Conservation (phyloP, 2,329 filamentous ascomycete genomes). For the Epichloe amarillans region DNA sequence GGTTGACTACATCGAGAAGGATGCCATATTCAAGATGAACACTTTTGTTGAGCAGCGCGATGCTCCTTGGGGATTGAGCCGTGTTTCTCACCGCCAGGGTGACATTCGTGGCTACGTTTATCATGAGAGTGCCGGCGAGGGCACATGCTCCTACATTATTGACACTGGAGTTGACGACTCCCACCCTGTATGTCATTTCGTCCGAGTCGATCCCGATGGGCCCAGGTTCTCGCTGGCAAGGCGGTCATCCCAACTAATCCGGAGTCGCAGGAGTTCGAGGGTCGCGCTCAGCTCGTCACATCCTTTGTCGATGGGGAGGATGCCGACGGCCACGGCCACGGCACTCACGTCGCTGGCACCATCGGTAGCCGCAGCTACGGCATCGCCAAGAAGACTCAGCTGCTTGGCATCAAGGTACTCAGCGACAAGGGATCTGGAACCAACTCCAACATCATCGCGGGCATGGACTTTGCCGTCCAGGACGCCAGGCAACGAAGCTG, state of each 20-base stretch:
- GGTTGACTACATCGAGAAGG: constrained; percentile 24
- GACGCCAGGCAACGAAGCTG: constrained; percentile 25
- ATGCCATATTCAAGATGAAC: constrained; percentile 16
- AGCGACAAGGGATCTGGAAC: constrained; percentile 17
- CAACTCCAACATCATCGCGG: constrained; percentile 30
- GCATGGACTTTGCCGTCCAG: constrained; percentile 29
- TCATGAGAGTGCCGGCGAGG: constrained; percentile 24
- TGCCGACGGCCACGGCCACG: constrained; percentile 15
- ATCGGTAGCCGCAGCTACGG: constrained; percentile 20
- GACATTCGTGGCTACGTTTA: constrained; percentile 22
- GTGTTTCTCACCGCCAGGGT: constrained; percentile 20
- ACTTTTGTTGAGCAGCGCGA: constrained; percentile 7
- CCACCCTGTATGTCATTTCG: constrained; percentile 24
- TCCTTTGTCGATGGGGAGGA: constrained; percentile 14
- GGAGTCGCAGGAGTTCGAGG: constrained; percentile 23
- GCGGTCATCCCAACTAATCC: constrained; percentile 13
- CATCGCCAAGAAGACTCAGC: constrained; percentile 28
- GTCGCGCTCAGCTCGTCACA: constrained; percentile 18
- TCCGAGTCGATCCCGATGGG: constrained; percentile 12
- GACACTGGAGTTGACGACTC: constrained; percentile 28
- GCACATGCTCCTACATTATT: constrained; percentile 30
- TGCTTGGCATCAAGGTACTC: constrained; percentile 34
- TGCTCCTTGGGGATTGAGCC: constrained; percentile 17
- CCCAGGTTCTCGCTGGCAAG: neutral
- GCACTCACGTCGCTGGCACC: constrained; percentile 12